Evolutionary conservation across 345 rosid species (phyloP).

Genomic region (Durio zibethinus): DNA sequence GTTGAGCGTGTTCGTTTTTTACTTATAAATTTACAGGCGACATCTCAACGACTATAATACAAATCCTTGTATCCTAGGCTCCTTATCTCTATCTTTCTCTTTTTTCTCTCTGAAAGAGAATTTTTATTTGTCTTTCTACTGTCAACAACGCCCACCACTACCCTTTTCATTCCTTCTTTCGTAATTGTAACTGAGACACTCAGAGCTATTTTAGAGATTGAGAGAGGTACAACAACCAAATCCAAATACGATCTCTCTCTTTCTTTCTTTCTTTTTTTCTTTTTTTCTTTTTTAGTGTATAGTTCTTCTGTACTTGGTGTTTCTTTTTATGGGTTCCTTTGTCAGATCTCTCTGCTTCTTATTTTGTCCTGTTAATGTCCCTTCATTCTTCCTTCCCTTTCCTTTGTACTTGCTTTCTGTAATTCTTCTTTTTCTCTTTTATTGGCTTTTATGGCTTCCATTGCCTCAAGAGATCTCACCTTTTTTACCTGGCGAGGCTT

Average conservation of each 20-base stretch:
- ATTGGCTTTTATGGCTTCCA: background rate
- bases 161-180: background rate
- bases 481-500: background rate
- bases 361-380: background rate
- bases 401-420: background rate
- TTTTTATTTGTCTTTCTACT: background rate
- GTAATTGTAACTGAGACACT: background rate
- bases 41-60: background rate
- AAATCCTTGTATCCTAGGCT: background rate
- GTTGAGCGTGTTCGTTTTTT: background rate
- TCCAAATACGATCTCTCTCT: background rate
- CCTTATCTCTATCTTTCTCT: background rate
- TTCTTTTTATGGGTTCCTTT: background rate
- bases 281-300: background rate
- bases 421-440: background rate
- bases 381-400: background rate
- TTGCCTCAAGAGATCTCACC: slow-evolving; percentile 3
- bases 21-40: background rate
- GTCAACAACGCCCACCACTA: background rate
- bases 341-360: background rate
- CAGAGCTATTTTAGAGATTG: background rate
- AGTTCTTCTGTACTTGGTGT: background rate
- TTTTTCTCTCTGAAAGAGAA: background rate
- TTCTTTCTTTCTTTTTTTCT: too few species aligned
- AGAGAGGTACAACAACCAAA: background rate